Evolutionary conservation across 164 flowering plant genomes (phyloP), one percentile per base, ranked within the genome.

Genomic region (Kingdonia uniflora): DNA sequence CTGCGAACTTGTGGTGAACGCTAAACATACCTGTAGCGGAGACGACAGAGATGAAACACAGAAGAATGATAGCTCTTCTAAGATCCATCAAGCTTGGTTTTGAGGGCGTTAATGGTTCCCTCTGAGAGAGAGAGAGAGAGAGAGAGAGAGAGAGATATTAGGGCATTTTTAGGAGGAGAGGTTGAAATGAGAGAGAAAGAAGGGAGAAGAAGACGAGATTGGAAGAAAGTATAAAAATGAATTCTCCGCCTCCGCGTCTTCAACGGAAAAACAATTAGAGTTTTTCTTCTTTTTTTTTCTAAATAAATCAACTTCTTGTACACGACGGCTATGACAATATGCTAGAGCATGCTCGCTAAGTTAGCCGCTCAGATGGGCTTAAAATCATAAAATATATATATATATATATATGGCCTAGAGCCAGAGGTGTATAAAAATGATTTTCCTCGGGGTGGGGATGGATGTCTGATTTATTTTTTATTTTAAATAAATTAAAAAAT

Each of bases 1-100:
- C 85, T 2, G 76, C 67, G 60, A 65, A 85, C 44, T 60, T 77
- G 74, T 68, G 73, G 57, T 78, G 74, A 46, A 85, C 80, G 56
- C 58, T 70, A 44, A 85, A 60, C 0, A 84, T 69, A 16, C 65
- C 67, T 33, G 49, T 42, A 0, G 50, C 58, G 5, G 49, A 53
- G 10, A 58, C 58, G 23, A 16, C 33, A 5, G 33, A 41, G 5
- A 16, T n/a, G 24, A 29, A 14, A 44, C 22, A 22, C 25, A 0
- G 44, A 14, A 41, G 15, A 43, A 17, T 3, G n/a, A 43, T 3
- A n/a, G n/a, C n/a, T n/a, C 19, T n/a, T 16, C 26, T 41, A 7
- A 49, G 49, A 48, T 54, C 49, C 14, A 11, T 2, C 16, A 15
- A 20, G 26, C 16, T 22, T 50, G 11, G 45, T 29, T 0, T 45